A percentile compares a stretch with the other conserved stretches of the same genome.
Evolutionary conservation across 192 early-diverging fungal genomes (phyloP).

Genomic region (Rhizoclosmatium sp.): DNA sequence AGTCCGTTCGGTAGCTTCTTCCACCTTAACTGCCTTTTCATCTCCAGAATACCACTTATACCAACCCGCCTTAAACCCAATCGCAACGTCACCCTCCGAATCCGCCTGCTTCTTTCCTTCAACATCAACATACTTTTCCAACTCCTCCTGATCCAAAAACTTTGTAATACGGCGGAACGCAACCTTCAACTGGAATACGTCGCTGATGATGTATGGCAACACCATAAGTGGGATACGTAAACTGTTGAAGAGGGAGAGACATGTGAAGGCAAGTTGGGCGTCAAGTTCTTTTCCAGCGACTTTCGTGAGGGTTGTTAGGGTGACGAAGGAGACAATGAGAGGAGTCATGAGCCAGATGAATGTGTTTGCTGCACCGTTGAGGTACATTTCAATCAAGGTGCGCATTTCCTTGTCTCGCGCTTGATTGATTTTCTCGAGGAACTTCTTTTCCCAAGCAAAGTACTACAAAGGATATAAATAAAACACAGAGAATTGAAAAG

Average conservation of each 20-base stretch:
- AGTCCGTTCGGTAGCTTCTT: slow-evolving; percentile 34
- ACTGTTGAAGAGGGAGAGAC: slow-evolving; percentile 69
- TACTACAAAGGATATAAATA: slow-evolving; percentile 14
- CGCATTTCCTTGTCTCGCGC: slow-evolving; percentile 43
- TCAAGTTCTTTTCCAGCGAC: slow-evolving; percentile 67
- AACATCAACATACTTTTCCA: slow-evolving; percentile 50
- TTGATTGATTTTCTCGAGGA: slow-evolving; percentile 43
- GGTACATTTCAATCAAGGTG: slow-evolving; percentile 23
- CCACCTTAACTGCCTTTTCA: background rate
- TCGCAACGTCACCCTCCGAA: slow-evolving; percentile 6
- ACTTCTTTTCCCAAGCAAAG: slow-evolving; percentile 54
- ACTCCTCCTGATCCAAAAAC: slow-evolving; percentile 78
- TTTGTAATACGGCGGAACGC: slow-evolving; percentile 69
- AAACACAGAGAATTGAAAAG: too few relatives aligned
- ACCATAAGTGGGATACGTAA: slow-evolving; percentile 60
- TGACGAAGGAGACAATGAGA: slow-evolving; percentile 65
- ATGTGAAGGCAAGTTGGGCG: slow-evolving; percentile 71
- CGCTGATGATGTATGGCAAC: slow-evolving; percentile 68
- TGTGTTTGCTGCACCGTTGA: slow-evolving; percentile 28
- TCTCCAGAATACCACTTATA: slow-evolving; percentile 34
- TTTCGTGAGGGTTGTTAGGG: slow-evolving; percentile 65
- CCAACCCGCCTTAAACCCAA: slow-evolving; percentile 41
- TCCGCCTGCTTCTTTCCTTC: slow-evolving; percentile 19
- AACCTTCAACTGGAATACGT: slow-evolving; percentile 61
- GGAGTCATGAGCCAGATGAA: slow-evolving; percentile 46